Percentiles rank a stretch among this genome's conserved stretches.
phyloP scores from a whole-genome alignment of 345 rosid genomes.

The Microcos paniculata region DNA sequence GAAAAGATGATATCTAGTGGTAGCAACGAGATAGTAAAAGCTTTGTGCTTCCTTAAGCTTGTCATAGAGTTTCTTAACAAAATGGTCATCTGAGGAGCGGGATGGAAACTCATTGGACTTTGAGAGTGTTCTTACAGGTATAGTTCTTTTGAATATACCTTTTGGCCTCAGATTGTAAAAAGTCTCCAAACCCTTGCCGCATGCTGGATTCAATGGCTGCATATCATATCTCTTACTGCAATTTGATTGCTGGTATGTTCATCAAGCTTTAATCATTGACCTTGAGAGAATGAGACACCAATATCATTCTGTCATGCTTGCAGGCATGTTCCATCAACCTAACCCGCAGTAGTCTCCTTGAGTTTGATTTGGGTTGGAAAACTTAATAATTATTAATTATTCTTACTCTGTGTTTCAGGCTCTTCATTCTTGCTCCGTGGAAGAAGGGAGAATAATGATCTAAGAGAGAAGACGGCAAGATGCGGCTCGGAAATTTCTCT shows the following conservation, averaged over 20 bases:
- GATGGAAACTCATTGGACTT: background rate
- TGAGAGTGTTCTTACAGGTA: background rate
- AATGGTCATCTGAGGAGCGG: background rate
- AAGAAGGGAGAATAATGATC: no score
- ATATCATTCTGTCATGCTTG: background rate
- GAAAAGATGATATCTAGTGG: background rate
- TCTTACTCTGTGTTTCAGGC: background rate
- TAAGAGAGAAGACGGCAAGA: background rate
- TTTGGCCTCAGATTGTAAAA: background rate
- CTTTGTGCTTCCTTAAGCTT: background rate
- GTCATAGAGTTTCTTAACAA: background rate
- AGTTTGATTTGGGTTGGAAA: background rate
- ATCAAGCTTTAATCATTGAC: background rate
- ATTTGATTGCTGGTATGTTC: background rate
- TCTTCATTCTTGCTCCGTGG: background rate
- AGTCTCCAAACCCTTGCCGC: background rate
- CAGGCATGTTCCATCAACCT: background rate
- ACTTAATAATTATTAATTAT: background rate
- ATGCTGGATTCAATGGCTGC: background rate
- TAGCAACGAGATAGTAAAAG: background rate
- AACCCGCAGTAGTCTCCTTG: background rate
- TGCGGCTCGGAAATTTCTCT: background rate
- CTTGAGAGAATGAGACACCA: background rate
- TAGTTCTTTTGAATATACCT: background rate
- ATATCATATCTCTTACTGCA: background rate